These are phyloP conservation scores for Clonostachys sp. DNA, from an alignment of 2,329 filamentous ascomycete genomes.

Conservation along the genomic window DNA sequence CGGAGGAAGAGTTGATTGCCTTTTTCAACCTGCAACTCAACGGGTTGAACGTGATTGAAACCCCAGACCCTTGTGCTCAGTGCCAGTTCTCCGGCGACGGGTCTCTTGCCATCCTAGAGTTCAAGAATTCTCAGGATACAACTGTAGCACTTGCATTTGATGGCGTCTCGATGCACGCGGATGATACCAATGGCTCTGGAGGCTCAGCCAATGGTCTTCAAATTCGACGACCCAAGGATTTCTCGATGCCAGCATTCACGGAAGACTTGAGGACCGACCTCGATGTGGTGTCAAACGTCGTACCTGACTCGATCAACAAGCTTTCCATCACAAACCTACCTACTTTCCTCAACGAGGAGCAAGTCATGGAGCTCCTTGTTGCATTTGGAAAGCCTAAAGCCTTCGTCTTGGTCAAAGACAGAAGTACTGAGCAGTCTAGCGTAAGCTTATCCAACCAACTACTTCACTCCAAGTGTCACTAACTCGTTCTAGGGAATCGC, in stretches of 20 bases:
- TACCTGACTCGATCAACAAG: slow-evolving; percentile 92
- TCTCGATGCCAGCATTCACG: slow-evolving; percentile 80
- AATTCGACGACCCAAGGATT: slow-evolving; percentile 90
- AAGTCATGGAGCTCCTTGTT: slow-evolving; percentile 83
- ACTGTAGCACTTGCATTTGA: slow-evolving; percentile 89
- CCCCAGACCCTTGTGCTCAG: slow-evolving; percentile 77
- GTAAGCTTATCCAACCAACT: slow-evolving; percentile 47
- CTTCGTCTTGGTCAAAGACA: slow-evolving; percentile 86
- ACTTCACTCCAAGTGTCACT: slow-evolving; percentile 8
- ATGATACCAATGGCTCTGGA: slow-evolving; percentile 50
- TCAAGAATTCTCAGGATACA: slow-evolving; percentile 80
- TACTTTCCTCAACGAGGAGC: slow-evolving; percentile 80
- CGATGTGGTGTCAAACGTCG: slow-evolving; percentile 72
- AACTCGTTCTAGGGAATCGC: slow-evolving; percentile 69
- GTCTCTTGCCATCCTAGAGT: slow-evolving; percentile 84
- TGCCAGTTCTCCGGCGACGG: slow-evolving; percentile 77
- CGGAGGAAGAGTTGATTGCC: slow-evolving; percentile 68
- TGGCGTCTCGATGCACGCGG: slow-evolving; percentile 80
- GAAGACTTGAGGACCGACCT: slow-evolving; percentile 72
- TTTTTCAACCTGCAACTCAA: slow-evolving; percentile 98
- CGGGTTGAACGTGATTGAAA: slow-evolving; percentile 86
- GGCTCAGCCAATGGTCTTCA: slow-evolving; percentile 46
- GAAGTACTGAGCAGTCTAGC: slow-evolving; percentile 76
- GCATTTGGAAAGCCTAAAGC: slow-evolving; percentile 92
- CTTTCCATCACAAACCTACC: slow-evolving; percentile 90